Base-by-base conservation (phyloP, 257 asterid genomes). In the Nicotiana attenuata region DNA sequence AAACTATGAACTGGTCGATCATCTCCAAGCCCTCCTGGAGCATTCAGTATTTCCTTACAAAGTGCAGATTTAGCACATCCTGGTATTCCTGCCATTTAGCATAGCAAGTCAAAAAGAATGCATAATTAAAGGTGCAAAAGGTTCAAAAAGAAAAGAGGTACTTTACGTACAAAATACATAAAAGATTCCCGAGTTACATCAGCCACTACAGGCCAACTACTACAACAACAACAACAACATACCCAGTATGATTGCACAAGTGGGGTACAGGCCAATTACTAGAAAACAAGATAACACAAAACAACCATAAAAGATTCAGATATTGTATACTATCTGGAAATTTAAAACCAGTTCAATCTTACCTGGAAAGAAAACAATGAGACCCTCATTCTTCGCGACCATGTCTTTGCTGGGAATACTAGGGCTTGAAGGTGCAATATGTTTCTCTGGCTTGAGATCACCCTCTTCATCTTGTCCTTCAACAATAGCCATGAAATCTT, bases 21-120 rank as follows among this genome's bases (percentile, higher is more conserved):
- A 86, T 96, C 98, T 75, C 91, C 98, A 84, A 96, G 96, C 81
- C 88, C 90, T 68, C 91, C 95, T 77, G 90, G 91, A 85, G 91
- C 80, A 86, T 57, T 86, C 86, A 92, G 52, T 84, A 96, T 91
- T 85, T 92, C 97, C 87, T 91, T 92, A 86, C 99, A 96, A 69
- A 96, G 97, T 31, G 97, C 98, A 41, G 99, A 96, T 90, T 96
- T 96, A 81, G 98, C 99, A 87, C 98, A 96, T 56, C 99, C 99
- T 87, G 99, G 98, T 88, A 96, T 92, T 84, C 99, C 99, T 94
- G 86, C 56, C 81, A 69, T 61, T 29, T 65, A 81, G 7, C 10
- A n/a, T 82, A 78, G 80, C 66, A 79, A 82, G 75, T 85, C 68
- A 69, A 77, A 67, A 87, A 68, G 83, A 77, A 88, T 67, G 78